Evolutionary conservation across 768 basidiomycete species (phyloP).

Genomic region (Pleurotus tuber-regium): DNA sequence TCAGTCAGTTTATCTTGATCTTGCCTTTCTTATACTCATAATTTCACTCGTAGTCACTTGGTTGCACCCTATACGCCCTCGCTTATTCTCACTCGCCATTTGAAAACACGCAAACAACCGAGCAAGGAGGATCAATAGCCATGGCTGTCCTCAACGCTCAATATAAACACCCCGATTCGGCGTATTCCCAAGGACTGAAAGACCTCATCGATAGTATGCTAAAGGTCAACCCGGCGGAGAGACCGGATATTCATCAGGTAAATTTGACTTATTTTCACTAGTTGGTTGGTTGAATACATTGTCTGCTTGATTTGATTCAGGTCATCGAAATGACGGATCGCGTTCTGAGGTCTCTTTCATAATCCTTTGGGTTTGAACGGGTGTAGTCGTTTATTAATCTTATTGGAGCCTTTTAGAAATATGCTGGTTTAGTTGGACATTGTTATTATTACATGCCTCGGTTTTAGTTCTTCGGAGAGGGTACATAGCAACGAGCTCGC

Average conservation of each 20-base stretch:
- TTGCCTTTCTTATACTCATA: too few species aligned
- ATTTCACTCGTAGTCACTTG: constrained; percentile 68
- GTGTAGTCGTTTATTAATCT: constrained; percentile 15
- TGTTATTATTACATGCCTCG: too few species aligned
- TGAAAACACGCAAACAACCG: constrained; percentile 87
- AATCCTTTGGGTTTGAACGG: constrained; percentile 18
- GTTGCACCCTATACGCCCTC: constrained; percentile 91
- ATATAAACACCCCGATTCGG: constrained; percentile 84
- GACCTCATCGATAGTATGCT: constrained; percentile 84
- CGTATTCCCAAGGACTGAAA: constrained; percentile 83
- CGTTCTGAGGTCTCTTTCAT: constrained; percentile 59
- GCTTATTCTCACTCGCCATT: constrained; percentile 97
- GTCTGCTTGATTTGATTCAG: constrained; percentile 38
- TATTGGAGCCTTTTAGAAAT: constrained; percentile 7
- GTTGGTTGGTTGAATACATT: constrained; percentile 5
- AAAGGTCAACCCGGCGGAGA: constrained; percentile 73
- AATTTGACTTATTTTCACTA: constrained; percentile 12
- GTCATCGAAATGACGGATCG: constrained; percentile 65
- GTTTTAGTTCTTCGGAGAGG: too few species aligned
- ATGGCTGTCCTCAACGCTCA: constrained; percentile 96
- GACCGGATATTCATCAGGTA: constrained; percentile 88
- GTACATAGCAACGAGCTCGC: too few species aligned
- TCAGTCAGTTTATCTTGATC: constrained; percentile 31
- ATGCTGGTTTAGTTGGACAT: neutral
- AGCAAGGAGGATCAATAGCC: constrained; percentile 94